These are phyloP conservation scores for Melocanna baccifera DNA, from an alignment of 176 grass and related monocot species.

Conservation along the genomic window DNA sequence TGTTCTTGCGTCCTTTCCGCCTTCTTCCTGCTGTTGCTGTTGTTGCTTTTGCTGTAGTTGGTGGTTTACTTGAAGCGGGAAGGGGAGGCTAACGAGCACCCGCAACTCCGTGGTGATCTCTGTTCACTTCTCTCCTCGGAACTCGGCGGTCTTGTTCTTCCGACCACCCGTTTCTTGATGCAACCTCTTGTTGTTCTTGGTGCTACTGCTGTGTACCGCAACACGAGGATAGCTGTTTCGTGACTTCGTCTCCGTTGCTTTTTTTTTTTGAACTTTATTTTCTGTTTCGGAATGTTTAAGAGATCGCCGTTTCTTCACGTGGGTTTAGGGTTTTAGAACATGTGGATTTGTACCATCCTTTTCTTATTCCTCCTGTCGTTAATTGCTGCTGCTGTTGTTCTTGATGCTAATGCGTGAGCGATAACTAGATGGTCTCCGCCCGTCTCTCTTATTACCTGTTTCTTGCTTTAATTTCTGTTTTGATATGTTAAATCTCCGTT, in stretches of 20 bases:
- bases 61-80: background rate
- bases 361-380: background rate
- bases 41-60: background rate
- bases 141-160: background rate
- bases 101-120: background rate
- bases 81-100: background rate
- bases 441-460: background rate
- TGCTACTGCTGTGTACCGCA: background rate
- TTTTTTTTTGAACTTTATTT: background rate
- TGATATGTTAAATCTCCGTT: background rate
- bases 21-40: background rate
- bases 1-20: background rate
- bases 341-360: conserved; percentile 1
- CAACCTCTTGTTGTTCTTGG: background rate
- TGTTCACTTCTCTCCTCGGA: background rate
- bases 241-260: background rate
- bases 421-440: background rate
- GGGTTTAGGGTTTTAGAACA: conserved; percentile 25
- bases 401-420: background rate
- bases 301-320: background rate
- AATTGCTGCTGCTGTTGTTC: background rate
- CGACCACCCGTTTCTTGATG: conserved; percentile 1
- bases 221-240: background rate
- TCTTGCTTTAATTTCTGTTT: background rate
- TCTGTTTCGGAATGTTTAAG: background rate